Evolutionary conservation across 2,329 filamentous ascomycete species (phyloP), one percentile per base, ranked within the genome.

Genomic region (Penicillium sp.): DNA sequence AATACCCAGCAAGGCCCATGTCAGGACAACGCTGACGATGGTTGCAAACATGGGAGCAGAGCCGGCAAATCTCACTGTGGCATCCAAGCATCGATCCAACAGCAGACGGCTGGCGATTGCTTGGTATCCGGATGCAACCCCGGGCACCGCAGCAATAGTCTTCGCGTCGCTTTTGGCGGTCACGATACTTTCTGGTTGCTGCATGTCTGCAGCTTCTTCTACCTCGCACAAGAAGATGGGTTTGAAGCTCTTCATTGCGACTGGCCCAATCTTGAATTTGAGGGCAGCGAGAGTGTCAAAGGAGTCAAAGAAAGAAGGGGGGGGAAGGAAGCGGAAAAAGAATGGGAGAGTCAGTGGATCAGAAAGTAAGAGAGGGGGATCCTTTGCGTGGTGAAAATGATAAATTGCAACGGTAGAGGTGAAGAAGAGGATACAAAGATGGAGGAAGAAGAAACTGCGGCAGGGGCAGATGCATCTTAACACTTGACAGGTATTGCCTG

Each of bases 1-100:
- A 48, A 66, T 63, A 0, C 62, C 62, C 8, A 64, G 38, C 39
- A 66, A 51, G 4, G 57, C 62, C 62, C 63, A 66, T 0, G 44
- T 42, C 1, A 65, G 41, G 11, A 67, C 52, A 0, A 66, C 40
- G n/a, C 13, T 34, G 25, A 43, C 18, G 9, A 43, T 43, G 4
- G 34, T 8, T 24, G 34, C 24, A 7, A 43, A 43, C 2, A 43
- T 24, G 1, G 40, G 40, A 13, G 40, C 40, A 3, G 29, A 43
- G 5, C 40, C 40, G 25, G 40, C 29, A 4, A 43, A 25, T 34
- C 32, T 9, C 9, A 43, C 40, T 13, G n/a, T 26, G 3, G 11
- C 34, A 27, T 43, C 40, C 9, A 43, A 29, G 28, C 40, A 43
- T 4, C 40, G 40, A 18, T 43, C 40, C 9, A 43, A 13, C 4